Evolutionary conservation across 2,329 filamentous ascomycete genomes (phyloP).

Genomic region (Metarhizium sp.): DNA sequence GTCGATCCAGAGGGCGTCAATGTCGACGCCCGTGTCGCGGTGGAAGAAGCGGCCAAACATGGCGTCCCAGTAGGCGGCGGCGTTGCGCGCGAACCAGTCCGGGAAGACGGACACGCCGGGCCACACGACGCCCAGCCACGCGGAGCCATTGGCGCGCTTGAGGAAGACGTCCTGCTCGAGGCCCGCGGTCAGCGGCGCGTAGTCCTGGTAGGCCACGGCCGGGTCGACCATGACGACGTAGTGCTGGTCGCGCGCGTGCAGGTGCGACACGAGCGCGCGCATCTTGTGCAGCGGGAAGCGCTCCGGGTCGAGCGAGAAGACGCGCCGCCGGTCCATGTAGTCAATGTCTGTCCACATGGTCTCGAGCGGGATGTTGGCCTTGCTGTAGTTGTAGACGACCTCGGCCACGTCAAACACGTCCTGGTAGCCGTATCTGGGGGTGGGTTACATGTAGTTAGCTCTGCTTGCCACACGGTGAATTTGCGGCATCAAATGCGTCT

Average conservation of each 20-base stretch:
- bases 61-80: slow-evolving; percentile 58
- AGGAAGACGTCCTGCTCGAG: slow-evolving; percentile 38
- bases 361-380: slow-evolving; percentile 58
- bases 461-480: too few relatives aligned
- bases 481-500: too few relatives aligned
- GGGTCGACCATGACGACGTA: slow-evolving; percentile 75
- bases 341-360: slow-evolving; percentile 69
- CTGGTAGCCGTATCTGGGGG: slow-evolving; percentile 61
- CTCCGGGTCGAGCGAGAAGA: slow-evolving; percentile 61
- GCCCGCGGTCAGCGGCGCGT: slow-evolving; percentile 30
- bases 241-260: slow-evolving; percentile 58
- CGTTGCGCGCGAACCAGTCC: slow-evolving; percentile 65
- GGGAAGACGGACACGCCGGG: slow-evolving; percentile 64
- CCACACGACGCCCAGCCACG: slow-evolving; percentile 63
- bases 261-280: slow-evolving; percentile 54
- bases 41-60: slow-evolving; percentile 60
- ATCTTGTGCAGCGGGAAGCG: slow-evolving; percentile 53
- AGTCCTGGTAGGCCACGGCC: slow-evolving; percentile 44
- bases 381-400: slow-evolving; percentile 57
- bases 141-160: slow-evolving; percentile 42
- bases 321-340: slow-evolving; percentile 47
- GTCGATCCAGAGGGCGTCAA: slow-evolving; percentile 73
- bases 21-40: slow-evolving; percentile 54
- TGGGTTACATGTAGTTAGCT: too few relatives aligned
- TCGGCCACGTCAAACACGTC: slow-evolving; percentile 61